phyloP scores from a whole-genome alignment of 352 stramenopile genomes.

The Phytophthora multivora region DNA sequence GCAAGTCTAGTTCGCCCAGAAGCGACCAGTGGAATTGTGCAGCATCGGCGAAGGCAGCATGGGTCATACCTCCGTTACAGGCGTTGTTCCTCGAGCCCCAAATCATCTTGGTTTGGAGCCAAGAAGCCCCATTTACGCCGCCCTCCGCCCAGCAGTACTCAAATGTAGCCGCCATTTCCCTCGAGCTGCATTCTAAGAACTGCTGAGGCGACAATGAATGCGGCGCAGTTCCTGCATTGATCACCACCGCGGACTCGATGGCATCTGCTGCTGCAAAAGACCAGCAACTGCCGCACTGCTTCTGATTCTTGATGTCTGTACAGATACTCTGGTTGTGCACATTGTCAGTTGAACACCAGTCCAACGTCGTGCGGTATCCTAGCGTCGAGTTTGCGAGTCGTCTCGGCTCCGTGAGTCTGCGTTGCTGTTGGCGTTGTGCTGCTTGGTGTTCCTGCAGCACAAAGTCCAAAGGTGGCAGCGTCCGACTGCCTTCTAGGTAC shows the following conservation, averaged over 20 bases:
- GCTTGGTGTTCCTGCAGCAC: slow-evolving; percentile 63
- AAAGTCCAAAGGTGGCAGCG: slow-evolving; percentile 51
- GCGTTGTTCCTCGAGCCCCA: slow-evolving; percentile 75
- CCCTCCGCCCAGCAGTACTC: slow-evolving; percentile 75
- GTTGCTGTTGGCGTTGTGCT: slow-evolving; percentile 35
- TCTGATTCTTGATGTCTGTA: slow-evolving; percentile 77
- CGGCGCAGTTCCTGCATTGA: slow-evolving; percentile 45
- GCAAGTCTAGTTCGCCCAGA: slow-evolving; percentile 66
- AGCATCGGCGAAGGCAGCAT: slow-evolving; percentile 70
- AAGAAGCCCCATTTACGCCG: slow-evolving; percentile 52
- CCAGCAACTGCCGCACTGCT: slow-evolving; percentile 84
- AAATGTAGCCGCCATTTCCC: slow-evolving; percentile 71
- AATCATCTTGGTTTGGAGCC: slow-evolving; percentile 69
- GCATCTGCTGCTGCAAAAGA: slow-evolving; percentile 77
- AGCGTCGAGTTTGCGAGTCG: slow-evolving; percentile 27
- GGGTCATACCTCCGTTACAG: slow-evolving; percentile 79
- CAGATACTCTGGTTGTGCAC: slow-evolving; percentile 66
- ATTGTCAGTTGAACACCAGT: slow-evolving; percentile 84
- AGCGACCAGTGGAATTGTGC: slow-evolving; percentile 54
- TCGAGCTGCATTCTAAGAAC: slow-evolving; percentile 77
- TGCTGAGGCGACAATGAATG: slow-evolving; percentile 79
- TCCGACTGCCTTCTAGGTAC: slow-evolving; percentile 50
- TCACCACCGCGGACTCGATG: slow-evolving; percentile 76
- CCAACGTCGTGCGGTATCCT: slow-evolving; percentile 43
- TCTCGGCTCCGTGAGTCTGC: slow-evolving; percentile 15